Evolutionary conservation across 352 stramenopile species (phyloP).

Genomic region (Phytopythium kandeliae): DNA sequence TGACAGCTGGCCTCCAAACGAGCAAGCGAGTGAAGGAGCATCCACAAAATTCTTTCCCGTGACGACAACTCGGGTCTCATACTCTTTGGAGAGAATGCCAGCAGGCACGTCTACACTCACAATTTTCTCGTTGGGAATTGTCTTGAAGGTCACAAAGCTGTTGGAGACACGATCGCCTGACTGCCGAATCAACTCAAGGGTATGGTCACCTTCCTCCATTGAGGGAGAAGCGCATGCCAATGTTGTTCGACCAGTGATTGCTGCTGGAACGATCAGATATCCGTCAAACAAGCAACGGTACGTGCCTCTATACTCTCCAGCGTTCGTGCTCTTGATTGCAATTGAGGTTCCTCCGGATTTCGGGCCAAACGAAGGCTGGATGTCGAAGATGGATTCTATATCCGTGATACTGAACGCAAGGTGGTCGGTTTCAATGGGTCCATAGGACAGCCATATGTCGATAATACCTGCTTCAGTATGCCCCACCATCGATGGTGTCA

Average conservation of each 20-base stretch:
- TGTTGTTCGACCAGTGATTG: not conserved
- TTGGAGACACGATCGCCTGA: conserved; percentile 12
- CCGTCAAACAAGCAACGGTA: conserved; percentile 1
- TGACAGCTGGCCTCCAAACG: conserved; percentile 30
- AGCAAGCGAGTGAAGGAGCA: conserved; percentile 30
- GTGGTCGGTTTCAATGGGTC: conserved; percentile 12
- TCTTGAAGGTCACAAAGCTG: conserved; percentile 25
- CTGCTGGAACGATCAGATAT: not conserved
- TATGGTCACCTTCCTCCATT: conserved; percentile 21
- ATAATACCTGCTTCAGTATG: conserved; percentile 5
- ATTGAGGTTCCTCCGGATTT: conserved; percentile 24
- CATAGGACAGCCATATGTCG: conserved; percentile 32
- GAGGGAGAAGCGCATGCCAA: conserved; percentile 18
- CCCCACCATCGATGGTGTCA: conserved; percentile 16
- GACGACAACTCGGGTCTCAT: conserved; percentile 22
- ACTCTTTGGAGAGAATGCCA: conserved; percentile 16
- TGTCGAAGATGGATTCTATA: conserved; percentile 8
- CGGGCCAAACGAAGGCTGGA: conserved; percentile 22
- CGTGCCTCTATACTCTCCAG: conserved; percentile 19
- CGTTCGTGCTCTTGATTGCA: conserved; percentile 14
- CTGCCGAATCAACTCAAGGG: conserved; percentile 24
- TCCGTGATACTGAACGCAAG: conserved; percentile 19
- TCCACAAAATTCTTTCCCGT: conserved; percentile 46
- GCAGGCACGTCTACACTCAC: conserved; percentile 15
- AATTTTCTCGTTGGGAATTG: conserved; percentile 26